Evolutionary conservation across 371 early-diverging fungal genomes (phyloP), one percentile per base, ranked within the genome.

Genomic region (Capillidium heterosporum): DNA sequence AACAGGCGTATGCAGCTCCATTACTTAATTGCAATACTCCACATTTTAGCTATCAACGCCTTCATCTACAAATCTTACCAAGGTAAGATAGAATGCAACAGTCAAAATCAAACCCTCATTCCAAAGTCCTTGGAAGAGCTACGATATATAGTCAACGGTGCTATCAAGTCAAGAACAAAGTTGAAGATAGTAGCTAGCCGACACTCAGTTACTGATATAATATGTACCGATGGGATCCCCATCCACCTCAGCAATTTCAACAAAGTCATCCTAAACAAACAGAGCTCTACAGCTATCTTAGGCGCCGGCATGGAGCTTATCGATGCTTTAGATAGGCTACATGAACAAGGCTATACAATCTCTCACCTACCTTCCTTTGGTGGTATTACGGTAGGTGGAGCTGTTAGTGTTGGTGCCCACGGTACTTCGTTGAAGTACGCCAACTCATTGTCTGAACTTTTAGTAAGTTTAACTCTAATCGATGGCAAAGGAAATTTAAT

Each of bases 381-480:
- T 50, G 50, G 35, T n/a, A 35, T 50, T 21, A 50, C 50, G 1
- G 32, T 50, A 4, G 50, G 32, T n/a, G 50, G 50, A 15, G 50
- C 50, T 50, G 5, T 50, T 19, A n/a, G 50, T 35, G 5, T 35
- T 23, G 50, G 50, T 21, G 50, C 50, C 1, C 50, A 50, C 26
- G 50, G 50, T 17, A 31, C 50, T 31, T 31, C 50, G 1, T 21
- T 50, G 5, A 31, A 2, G 1, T 32, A 50, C 17, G n/a, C 35
- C 26, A 50, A 10, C 17, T 17, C 28, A 5, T 5, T 50, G 8
- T n/a, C 32, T 5, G 50, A 50, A 32, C 19, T n/a, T 19, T 29
- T 50, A 5, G 50, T 50, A 17, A 1, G 7, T 17, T 1, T 50
- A 2, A 50, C n/a, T 1, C 17, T 31, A 10, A 35, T 50, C 17